These are phyloP conservation scores for Dryas alaskensis DNA, from an alignment of 306 rosid genomes.

Conservation along the genomic window DNA sequence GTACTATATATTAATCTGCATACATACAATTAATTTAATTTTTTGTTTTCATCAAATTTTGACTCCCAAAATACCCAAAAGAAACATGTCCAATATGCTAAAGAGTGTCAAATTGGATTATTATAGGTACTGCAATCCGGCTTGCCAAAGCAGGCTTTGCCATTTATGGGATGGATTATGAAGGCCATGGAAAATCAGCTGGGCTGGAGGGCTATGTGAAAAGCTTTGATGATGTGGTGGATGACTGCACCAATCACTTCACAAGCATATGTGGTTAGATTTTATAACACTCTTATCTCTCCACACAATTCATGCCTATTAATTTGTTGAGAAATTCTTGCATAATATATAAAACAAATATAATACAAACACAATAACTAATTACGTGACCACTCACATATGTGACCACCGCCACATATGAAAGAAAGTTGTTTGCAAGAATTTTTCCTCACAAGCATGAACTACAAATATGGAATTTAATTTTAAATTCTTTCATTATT, in stretches of 20 bases:
- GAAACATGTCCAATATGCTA: neutral
- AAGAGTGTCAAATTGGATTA: neutral
- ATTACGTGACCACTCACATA: too few species aligned
- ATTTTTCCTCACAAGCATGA: too few species aligned
- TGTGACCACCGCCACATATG: too few species aligned
- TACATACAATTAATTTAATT: neutral
- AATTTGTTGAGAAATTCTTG: neutral
- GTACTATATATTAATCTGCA: too few species aligned
- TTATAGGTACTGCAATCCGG: conserved; percentile 62
- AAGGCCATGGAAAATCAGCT: conserved; percentile 93
- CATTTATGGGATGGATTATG: conserved; percentile 77
- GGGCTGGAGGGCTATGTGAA: conserved; percentile 59
- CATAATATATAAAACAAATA: too few species aligned
- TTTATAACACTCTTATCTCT: neutral
- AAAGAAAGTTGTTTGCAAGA: too few species aligned
- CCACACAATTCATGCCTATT: too few species aligned
- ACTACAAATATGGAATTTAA: too few species aligned
- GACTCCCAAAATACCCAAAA: neutral
- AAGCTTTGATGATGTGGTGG: conserved; percentile 47
- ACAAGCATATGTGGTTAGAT: conserved; percentile 56
- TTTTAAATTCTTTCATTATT: neutral
- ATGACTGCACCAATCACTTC: conserved; percentile 54
- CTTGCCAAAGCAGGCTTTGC: conserved; percentile 68
- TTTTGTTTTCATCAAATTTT: neutral
- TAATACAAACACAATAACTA: too few species aligned